A percentile compares a stretch with the other conserved stretches of the same genome.
Evolutionary conservation across 1,284 basidiomycete species (phyloP).

Genomic region (Malassezia dermatis): DNA sequence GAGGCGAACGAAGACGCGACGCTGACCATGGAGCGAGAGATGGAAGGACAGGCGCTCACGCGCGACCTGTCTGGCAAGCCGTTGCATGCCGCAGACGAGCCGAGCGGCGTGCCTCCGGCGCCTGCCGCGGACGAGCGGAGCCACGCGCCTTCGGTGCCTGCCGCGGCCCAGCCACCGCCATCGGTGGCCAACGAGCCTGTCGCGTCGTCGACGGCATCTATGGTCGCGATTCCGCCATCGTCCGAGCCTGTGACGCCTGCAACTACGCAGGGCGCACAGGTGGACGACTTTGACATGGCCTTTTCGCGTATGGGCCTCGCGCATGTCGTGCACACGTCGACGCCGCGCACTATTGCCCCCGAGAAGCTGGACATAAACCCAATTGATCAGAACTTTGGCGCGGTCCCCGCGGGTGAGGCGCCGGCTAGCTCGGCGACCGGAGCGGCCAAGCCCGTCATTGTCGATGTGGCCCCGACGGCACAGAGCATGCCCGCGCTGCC

Average conservation of each 20-base stretch:
- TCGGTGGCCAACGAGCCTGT: not conserved
- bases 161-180: not conserved
- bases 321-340: slow-evolving; percentile 22
- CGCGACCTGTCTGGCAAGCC: not conserved
- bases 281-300: slow-evolving; percentile 46
- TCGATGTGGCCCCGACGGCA: not conserved
- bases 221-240: slow-evolving; percentile 45
- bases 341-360: not conserved
- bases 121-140: not conserved
- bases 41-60: not conserved
- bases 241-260: slow-evolving; percentile 9
- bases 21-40: not conserved
- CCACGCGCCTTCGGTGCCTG: not conserved
- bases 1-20: not conserved
- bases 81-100: not conserved
- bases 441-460: slow-evolving; percentile 1
- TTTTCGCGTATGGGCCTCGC: slow-evolving; percentile 41
- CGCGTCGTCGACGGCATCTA: slow-evolving; percentile 53
- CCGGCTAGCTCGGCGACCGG: not conserved
- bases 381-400: slow-evolving; percentile 39
- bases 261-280: slow-evolving; percentile 13
- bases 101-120: not conserved
- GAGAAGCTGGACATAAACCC: slow-evolving; percentile 2
- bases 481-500: not conserved
- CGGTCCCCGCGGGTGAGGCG: not conserved